Evolutionary conservation across 2,329 filamentous ascomycete genomes (phyloP), one percentile per base, ranked within the genome.

Genomic region (Alternaria ventricosa): DNA sequence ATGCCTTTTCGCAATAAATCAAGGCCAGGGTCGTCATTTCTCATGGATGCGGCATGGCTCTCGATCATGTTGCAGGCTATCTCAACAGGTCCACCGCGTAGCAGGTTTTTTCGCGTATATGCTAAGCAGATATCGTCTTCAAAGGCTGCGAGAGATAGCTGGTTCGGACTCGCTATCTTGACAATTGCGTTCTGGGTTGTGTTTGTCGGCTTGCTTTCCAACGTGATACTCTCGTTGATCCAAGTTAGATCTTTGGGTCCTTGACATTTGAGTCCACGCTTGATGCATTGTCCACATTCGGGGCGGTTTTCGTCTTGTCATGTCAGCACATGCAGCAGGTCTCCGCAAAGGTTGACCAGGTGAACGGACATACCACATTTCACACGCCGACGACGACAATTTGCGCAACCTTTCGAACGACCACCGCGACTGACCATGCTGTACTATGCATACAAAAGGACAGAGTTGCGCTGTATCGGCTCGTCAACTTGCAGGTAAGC

Each of bases 391-490:
- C 67, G 67, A 18, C 73, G 71, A 60, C 73, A 76, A n/a, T 71
- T 66, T 5, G 65, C 50, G 45, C 74, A 76, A 20, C 73, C 73
- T 57, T 69, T 74, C 5, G 74, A 76, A 46, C 74, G 73, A 10
- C 74, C 74, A 44, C 73, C 73, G 57, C 72, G 67, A 45, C 68
- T 73, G 27, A 76, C 74, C 74, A 76, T 76, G 10, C 8, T 27
- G 2, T 11, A 2, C 23, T 41, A 30, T 43, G 22, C 9, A 3
- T 20, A 11, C 12, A 44, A 27, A 27, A 23, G 23, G 30, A 25
- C 13, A 27, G 13, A 20, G 10, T n/a, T 9, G 23, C 33, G 30
- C 36, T 55, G 9, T 6, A 12, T 10, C 6, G 22, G 22, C 33
- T 12, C 8, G 18, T 55, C 20, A n/a, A 15, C 11, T n/a, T 22